These are phyloP conservation scores for Ogataea salicorniae DNA, from an alignment of 805 yeast genomes.

Conservation along the genomic window DNA sequence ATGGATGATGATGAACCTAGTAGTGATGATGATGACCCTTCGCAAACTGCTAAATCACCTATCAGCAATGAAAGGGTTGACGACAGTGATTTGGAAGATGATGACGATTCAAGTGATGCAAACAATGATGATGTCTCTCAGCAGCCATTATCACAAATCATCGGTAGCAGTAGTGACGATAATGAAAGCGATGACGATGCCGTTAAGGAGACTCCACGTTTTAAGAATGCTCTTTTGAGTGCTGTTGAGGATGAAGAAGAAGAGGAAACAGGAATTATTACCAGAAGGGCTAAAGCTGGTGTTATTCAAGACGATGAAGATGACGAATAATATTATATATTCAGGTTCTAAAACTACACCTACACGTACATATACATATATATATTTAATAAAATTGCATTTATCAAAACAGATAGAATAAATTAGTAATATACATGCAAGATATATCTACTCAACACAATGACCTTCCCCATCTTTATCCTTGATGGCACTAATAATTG, in stretches of 20 bases:
- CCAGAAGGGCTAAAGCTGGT: neutral
- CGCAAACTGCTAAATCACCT: neutral
- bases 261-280: neutral
- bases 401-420: too few relatives aligned
- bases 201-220: neutral
- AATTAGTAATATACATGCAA: too few relatives aligned
- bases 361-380: too few relatives aligned
- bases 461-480: slow-evolving; percentile 39
- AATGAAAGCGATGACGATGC: neutral
- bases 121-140: too few relatives aligned
- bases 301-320: slow-evolving; percentile 6
- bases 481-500: slow-evolving; percentile 44
- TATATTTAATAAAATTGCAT: too few relatives aligned
- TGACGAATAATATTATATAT: neutral
- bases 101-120: neutral
- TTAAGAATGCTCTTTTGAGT: neutral
- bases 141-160: neutral
- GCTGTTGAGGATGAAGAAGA: too few relatives aligned
- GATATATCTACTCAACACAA: slow-evolving; percentile 33
- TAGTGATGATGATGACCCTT: neutral
- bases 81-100: slow-evolving; percentile 1
- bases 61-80: neutral
- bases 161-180: neutral
- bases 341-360: too few relatives aligned
- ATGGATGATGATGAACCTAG: slow-evolving; percentile 1